Base-by-base conservation (phyloP, 106 monocot species). In the Allium fistulosum region DNA sequence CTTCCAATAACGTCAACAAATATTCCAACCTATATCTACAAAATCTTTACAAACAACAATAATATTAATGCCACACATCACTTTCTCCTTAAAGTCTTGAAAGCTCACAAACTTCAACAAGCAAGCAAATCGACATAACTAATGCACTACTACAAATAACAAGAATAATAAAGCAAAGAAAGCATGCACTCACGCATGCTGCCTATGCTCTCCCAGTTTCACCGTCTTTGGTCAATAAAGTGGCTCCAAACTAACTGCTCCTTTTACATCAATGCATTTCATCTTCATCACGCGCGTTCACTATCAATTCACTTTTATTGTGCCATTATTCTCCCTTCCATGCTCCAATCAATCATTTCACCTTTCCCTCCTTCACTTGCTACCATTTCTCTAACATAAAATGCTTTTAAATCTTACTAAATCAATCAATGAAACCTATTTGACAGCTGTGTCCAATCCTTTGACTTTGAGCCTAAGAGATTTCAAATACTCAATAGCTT, bases 401-500 rank as follows among this genome's bases (percentile, higher is more conserved):
- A 53, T 53, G 13, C 52, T 53, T 10, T 9, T 53, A 53, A 9
- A 10, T 13, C 9, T 10, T 37, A 6, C 17, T 16, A 26, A 17
- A 22, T 59, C 59, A 59, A 10, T n/a, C 17, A 59, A 7, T 5
- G 13, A 10, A 7, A 7, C 53, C 51, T 46, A 67, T 11, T 67
- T 53, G 67, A 72, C 64, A 58, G 59, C 16, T 45, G 49, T n/a
- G 49, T 73, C 71, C 53, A 85, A 62, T 26, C 48, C 76, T 63
- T 75, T 85, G 22, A 77, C 75, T 47, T 82, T 82, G 17, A 82
- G 63, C 76, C 75, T 79, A 9, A 93, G 83, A 11, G 77, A 83
- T n/a, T 75, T 85, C 57, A 93, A 72, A 71, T 93, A 86, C 46
- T 48, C 48, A 15, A 93, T 88, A 46, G 93, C 93, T 50, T 86